Conservation (phyloP, 2,329 filamentous ascomycete species). For the Pleochaeta shiraiana region DNA sequence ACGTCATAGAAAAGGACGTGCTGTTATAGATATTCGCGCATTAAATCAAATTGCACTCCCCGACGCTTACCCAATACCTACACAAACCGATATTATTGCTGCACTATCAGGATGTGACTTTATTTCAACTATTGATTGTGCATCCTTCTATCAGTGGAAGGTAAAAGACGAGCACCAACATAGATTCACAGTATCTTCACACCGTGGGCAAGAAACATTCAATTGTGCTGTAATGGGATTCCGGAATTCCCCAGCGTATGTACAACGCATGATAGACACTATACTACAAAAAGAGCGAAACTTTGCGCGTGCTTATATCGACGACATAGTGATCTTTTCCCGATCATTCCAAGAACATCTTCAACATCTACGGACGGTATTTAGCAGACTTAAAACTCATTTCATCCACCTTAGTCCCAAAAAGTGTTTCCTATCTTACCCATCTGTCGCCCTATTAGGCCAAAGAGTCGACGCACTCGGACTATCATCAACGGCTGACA, state of each 20-base stretch:
- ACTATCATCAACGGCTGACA: not conserved
- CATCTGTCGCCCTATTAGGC: not conserved
- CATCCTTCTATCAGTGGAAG: not conserved
- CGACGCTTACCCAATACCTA: not conserved
- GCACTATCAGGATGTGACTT: not conserved
- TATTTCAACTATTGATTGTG: not conserved
- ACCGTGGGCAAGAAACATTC: not conserved
- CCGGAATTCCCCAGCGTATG: not conserved
- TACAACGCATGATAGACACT: not conserved
- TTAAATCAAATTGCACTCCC: not conserved
- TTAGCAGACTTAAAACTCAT: no score
- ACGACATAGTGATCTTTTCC: no score
- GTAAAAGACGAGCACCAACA: not conserved
- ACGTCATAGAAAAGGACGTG: not conserved
- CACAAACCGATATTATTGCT: not conserved
- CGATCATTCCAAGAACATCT: no score
- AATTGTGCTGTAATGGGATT: not conserved
- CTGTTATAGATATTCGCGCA: not conserved
- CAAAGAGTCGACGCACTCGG: not conserved
- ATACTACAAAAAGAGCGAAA: not conserved
- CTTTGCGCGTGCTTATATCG: no score
- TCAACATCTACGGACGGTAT: no score
- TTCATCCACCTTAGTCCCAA: no score
- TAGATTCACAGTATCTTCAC: not conserved
- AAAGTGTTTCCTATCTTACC: not conserved